Base-by-base conservation (phyloP, 2,329 filamentous ascomycete genomes). In the Fonsecaea pugnacius region DNA sequence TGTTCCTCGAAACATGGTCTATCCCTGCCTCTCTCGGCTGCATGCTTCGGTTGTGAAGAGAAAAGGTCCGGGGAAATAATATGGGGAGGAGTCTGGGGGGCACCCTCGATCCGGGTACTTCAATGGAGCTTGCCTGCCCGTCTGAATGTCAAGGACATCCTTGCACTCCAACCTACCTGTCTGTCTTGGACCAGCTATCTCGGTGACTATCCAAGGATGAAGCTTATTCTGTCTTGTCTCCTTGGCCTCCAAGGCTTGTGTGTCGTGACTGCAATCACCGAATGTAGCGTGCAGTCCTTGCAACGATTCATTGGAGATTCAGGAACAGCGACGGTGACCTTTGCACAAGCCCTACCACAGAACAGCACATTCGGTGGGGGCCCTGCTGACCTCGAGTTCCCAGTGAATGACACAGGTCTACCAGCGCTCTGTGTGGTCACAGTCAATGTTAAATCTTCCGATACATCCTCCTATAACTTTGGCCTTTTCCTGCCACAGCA, bases 391-490 rank as follows among this genome's bases (percentile, higher is more conserved):
- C 57, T 59, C 16, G 57, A 38, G 27, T 46, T 59, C n/a, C 57
- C 36, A 12, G 30, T 59, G 24, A 38, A 48, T 32, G 33, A 21
- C 52, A 53, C 51, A 9, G 33, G 12, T 27, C 58, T 79, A 3
- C 76, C 76, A 46, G 74, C 72, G n/a, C 66, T 78, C 3, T 79
- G 77, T 62, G 77, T 75, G 6, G 70, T 78, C 1, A 72, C 72
- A 16, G 70, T 78, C 12, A 76, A 78, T 59, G 75, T 78, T 4
- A 64, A 72, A 21, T 76, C 75, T 1, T 71, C 76, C 8, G 65
- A 66, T 2, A 76, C 70, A 36, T 73, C 75, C 1, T 77, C 74
- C 0, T 78, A 72, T 67, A 75, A 73, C n/a, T 75, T 78, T 57
- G 77, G 76, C 0, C 70, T 78, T 4, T 78, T 77, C 62, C 68